Evolutionary conservation across 2,329 filamentous ascomycete genomes (phyloP), one percentile per base, ranked within the genome.

Genomic region (Periconia macrospinosa): DNA sequence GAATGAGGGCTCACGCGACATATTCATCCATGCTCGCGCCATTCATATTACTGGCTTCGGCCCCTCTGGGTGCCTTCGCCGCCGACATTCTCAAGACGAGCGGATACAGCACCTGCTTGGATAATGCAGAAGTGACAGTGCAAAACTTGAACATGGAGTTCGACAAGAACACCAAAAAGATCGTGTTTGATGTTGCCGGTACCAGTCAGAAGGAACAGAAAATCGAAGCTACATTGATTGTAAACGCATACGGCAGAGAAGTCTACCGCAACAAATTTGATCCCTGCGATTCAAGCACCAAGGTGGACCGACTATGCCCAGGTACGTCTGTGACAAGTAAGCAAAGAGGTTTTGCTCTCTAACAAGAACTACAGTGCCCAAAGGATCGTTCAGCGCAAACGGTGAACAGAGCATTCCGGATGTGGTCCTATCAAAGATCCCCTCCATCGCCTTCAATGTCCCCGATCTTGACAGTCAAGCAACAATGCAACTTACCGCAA

Each of bases 381-480:
- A 80, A 3, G 89, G 90, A 20, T 76, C 74, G 6, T 99, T 97
- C 67, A 75, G 84, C 14, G 92, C 93, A 8, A 76, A 78, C 42
- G 93, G 92, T 45, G 78, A 76, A 3, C 88, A 94, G 71, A 75
- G 79, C 30, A 89, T 99, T 40, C 89, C 92, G 15, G 75, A 83
- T 0, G 68, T 86, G 56, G 93, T 87, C 68, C 86, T 90, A 52
- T 81, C 81, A 50, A 77, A 89, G 75, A 93, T 99, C 41, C 94
- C 94, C 1, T 78, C 85, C 2, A 96, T 99, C 61, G 93, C 93
- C 13, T 99, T 97, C 77, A 83, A 85, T 56, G 81, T 99, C 30
- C 94, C 94, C 47, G 92, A 99, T 71, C 88, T 99, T 62, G 88
- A 93, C 51, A 93, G 93, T 37, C 77, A 88, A 65, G 94, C 92